phyloP scores from a whole-genome alignment of 495 filamentous ascomycete genomes.

The Penicillium alfredii region DNA sequence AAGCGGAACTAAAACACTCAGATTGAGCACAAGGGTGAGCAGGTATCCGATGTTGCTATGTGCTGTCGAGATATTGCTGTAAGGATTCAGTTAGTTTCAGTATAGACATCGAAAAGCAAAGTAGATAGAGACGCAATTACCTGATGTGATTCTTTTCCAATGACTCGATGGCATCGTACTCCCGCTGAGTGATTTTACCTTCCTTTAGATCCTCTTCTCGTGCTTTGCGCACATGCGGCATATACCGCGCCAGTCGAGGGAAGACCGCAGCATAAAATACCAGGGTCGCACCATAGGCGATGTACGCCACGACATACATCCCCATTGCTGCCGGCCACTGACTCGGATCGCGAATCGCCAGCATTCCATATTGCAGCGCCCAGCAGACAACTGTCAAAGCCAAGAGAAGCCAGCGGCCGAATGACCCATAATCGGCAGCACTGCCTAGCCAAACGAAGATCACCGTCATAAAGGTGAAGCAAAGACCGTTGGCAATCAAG shows the following conservation, averaged over 20 bases:
- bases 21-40: conserved; percentile 37
- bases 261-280: conserved; percentile 48
- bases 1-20: conserved; percentile 41
- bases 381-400: conserved; percentile 43
- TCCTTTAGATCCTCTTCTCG: conserved; percentile 41
- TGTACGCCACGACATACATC: conserved; percentile 43
- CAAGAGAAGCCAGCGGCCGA: conserved; percentile 45
- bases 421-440: conserved; percentile 46
- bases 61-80: conserved; percentile 43
- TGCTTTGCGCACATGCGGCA: conserved; percentile 43
- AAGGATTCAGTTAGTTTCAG: not conserved
- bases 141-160: conserved; percentile 45
- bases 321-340: conserved; percentile 47
- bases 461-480: conserved; percentile 46
- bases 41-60: conserved; percentile 48
- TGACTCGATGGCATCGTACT: conserved; percentile 45
- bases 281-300: conserved; percentile 42
- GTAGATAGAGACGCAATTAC: conserved; percentile 9
- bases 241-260: conserved; percentile 41
- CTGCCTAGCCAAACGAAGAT: conserved; percentile 45
- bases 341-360: conserved; percentile 35
- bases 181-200: conserved; percentile 33
- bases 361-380: conserved; percentile 44
- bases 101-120: no score
- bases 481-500: conserved; percentile 45